Conservation (phyloP, 768 basidiomycete genomes). For the Kwoniella pini region DNA sequence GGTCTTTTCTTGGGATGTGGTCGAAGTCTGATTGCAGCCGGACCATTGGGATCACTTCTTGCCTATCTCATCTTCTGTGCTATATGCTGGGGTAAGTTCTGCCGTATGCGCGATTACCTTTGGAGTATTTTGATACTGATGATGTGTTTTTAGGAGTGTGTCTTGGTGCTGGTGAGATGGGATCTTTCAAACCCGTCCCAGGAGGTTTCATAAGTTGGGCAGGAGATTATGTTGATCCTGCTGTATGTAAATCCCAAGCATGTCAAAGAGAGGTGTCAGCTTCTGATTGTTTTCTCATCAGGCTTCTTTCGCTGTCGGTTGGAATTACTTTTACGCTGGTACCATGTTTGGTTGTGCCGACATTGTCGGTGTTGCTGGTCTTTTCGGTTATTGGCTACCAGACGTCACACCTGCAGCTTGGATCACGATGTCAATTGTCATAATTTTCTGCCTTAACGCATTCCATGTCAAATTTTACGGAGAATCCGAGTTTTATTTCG, state of each 20-base stretch:
- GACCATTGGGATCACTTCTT: conserved; percentile 7
- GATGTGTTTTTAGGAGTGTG: neutral
- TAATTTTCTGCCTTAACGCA: neutral
- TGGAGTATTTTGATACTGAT: neutral
- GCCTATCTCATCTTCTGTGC: conserved; percentile 11
- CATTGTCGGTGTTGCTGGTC: conserved; percentile 13
- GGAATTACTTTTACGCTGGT: conserved; percentile 16
- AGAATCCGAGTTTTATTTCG: conserved; percentile 17
- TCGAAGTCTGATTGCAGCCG: conserved; percentile 6
- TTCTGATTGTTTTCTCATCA: neutral
- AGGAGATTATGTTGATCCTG: conserved; percentile 4
- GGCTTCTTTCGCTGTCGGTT: conserved; percentile 11
- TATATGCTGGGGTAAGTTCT: conserved; percentile 6
- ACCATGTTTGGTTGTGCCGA: conserved; percentile 17
- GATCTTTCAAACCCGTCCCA: conserved; percentile 13
- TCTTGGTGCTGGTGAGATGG: conserved; percentile 17
- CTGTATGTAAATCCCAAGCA: neutral
- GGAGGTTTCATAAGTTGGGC: conserved; percentile 20
- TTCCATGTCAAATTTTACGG: conserved; percentile 18
- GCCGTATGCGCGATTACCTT: neutral
- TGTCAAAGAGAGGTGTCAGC: no score
- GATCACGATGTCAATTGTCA: conserved; percentile 4
- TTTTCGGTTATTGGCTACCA: conserved; percentile 11
- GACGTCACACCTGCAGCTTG: conserved; percentile 7
- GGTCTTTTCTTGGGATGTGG: conserved; percentile 17